A percentile compares a stretch with the other conserved stretches of the same genome.
Evolutionary conservation across 1,139 yeast genomes (phyloP).

Genomic region (Geotrichum citri-aurantii): DNA sequence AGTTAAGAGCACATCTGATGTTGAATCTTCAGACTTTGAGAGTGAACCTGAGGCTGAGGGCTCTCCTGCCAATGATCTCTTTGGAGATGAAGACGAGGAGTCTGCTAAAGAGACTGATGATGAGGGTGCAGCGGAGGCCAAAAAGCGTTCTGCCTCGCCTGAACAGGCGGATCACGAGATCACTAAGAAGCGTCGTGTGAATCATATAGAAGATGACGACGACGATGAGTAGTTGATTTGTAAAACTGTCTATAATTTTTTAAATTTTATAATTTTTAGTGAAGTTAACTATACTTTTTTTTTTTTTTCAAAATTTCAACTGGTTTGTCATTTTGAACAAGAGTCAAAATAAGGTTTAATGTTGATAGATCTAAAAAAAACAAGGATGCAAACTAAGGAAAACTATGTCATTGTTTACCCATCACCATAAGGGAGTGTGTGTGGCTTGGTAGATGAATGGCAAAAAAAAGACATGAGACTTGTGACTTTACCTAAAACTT

Average conservation of each 20-base stretch:
- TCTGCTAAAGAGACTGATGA: constrained; percentile 18
- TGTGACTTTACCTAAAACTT: not conserved
- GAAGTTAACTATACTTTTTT: not conserved
- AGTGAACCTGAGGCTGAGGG: constrained; percentile 13
- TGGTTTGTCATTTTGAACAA: too few relatives aligned
- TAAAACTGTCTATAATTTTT: constrained; percentile 4
- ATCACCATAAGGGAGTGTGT: too few relatives aligned
- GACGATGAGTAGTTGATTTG: constrained; percentile 21
- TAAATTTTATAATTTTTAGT: not conserved
- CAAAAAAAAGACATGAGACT: not conserved
- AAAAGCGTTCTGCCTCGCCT: constrained; percentile 2
- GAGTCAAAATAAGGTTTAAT: too few relatives aligned
- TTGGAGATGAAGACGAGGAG: constrained; percentile 19
- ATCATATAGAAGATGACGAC: constrained; percentile 31
- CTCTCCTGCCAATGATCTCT: constrained; percentile 11
- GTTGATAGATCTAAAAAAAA: too few relatives aligned
- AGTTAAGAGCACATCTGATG: constrained; percentile 24
- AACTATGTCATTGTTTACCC: not conserved
- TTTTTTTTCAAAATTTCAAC: not conserved
- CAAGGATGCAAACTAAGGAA: not conserved
- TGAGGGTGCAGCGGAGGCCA: constrained; percentile 17
- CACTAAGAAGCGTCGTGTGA: constrained; percentile 25
- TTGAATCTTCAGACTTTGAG: constrained; percentile 23
- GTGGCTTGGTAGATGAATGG: too few relatives aligned
- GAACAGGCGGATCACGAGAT: constrained; percentile 9